Base-by-base conservation (phyloP, 2,329 filamentous ascomycete genomes). In the Fusarium pseudoanthophilum region DNA sequence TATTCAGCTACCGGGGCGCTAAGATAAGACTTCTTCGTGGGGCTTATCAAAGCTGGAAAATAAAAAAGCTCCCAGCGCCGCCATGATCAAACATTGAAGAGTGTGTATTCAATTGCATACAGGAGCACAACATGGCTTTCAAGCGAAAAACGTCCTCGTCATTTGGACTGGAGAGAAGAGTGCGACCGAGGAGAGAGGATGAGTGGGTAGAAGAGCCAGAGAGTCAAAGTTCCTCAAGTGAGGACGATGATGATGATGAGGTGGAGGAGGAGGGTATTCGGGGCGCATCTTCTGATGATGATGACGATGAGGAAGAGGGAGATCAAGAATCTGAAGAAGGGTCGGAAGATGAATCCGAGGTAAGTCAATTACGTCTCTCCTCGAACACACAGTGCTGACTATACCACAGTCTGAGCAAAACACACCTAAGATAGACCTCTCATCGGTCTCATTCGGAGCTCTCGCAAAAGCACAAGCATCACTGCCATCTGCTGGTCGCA, bases 381-480 rank as follows among this genome's bases (percentile, higher is more conserved):
- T 7, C 24, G 18, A 11, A 40, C 28, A 32, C 9, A 21, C 40
- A 40, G n/a, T 53, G 15, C 67, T 78, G 45, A 76, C 40, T 43
- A 20, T n/a, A 32, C 8, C 11, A 34, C 34, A 80, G 76, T 69
- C 74, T 2, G 78, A 79, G 30, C 75, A 75, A 32, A 80, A 81
- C 40, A 42, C 72, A 4, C 78, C 83, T 11, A 82, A 81, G 24
- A 80, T 87, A 63, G 85, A 87, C 66, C 83, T 87, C 49, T 84
- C 89, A 14, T 85, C 87, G 69, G 90, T 98, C 73, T 96, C 95
- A 30, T 98, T 98, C 78, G 95, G 95, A 71, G 93, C 93, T n/a
- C 86, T 98, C 45, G 94, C 93, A 73, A 93, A 94, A 85, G 95
- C 95, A 3, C 94, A 97, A 84, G 91, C 91, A 43, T 88, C 90